Percentiles rank a stretch among this genome's conserved stretches.
Conservation (phyloP, 2,329 filamentous ascomycete species). For the Cytospora chrysosperma region DNA sequence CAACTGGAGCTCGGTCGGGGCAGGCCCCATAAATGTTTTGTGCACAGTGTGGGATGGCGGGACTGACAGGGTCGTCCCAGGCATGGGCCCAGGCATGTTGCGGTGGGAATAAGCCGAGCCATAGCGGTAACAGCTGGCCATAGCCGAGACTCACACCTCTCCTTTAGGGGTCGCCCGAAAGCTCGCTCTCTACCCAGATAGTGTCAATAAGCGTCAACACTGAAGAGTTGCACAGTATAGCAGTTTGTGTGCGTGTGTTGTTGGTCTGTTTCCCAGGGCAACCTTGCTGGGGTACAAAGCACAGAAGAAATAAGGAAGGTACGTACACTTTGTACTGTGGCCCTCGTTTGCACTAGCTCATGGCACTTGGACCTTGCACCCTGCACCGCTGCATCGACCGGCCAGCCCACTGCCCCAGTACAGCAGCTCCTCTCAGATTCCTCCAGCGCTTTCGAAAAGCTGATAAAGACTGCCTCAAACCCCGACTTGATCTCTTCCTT, state of each 20-base stretch:
- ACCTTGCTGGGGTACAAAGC: background rate
- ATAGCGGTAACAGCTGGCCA: conserved; percentile 1
- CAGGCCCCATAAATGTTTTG: background rate
- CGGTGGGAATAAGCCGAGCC: conserved; percentile 17
- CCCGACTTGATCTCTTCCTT: conserved; percentile 25
- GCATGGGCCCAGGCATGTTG: conserved; percentile 8
- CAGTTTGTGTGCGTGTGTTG: conserved; percentile 13
- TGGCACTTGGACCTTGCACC: background rate
- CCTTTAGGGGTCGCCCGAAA: background rate
- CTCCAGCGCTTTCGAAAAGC: conserved; percentile 8
- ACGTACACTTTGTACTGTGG: background rate
- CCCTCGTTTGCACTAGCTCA: background rate
- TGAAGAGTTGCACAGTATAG: conserved; percentile 13
- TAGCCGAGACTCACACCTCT: conserved; percentile 6
- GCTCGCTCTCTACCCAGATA: background rate
- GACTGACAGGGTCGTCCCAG: conserved; percentile 1
- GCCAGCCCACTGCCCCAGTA: background rate
- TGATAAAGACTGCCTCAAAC: conserved; percentile 23
- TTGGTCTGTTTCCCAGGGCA: conserved; percentile 11
- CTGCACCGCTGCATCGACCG: background rate
- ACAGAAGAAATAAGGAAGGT: background rate
- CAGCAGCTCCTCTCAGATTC: conserved; percentile 1
- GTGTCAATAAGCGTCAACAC: conserved; percentile 9
- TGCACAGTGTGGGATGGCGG: conserved; percentile 14
- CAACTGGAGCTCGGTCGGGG: background rate